Base-by-base conservation (phyloP, 2,329 filamentous ascomycete species). In the Arthrobotrys iridis region DNA sequence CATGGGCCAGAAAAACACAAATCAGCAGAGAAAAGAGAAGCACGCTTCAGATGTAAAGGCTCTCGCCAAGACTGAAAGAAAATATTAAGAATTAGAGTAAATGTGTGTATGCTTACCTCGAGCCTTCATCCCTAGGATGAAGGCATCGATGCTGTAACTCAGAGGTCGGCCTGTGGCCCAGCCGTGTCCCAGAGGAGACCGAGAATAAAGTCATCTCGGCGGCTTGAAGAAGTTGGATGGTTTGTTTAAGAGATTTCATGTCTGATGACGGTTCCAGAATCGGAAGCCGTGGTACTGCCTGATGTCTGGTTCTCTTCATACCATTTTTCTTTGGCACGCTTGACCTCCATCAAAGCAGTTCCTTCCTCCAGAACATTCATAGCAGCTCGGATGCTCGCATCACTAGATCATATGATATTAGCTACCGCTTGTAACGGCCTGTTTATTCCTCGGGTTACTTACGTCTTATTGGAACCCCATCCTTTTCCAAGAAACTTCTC, bases 391-490 rank as follows among this genome's bases (percentile, higher is more conserved):
- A 79, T 68, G 7, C 76, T 76, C 4, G 79, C 79, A 26, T 80
- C 79, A 11, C 78, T 79, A 43, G 8, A 24, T 28, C 20, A n/a
- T 11, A 22, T 18, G 11, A 18, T 0, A 48, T 55, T 22, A 55
- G 50, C 30, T 20, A 15, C 5, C 18, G 11, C n/a, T 33, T 18
- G 5, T 11, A 5, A 20, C 4, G 1, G 18, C 7, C 6, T 5
- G 50, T 1, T n/a, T 13, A 6, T 37, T 5, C n/a, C n/a, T 3
- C 26, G 11, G 18, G 45, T 35, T 22, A 66, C 74, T 63, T 58
- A 79, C 78, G 70, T 74, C 63, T 80, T 80, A 58, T 78, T 79
- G 15, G 57, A 43, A 4, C 77, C 79, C 78, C 78, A 79, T 8
- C 79, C 79, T 43, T 62, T 77, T 18, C 78, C 79, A n/a, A 80